These are phyloP conservation scores for Pistacia atlantica DNA, from an alignment of 345 rosid species.

Conservation along the genomic window DNA sequence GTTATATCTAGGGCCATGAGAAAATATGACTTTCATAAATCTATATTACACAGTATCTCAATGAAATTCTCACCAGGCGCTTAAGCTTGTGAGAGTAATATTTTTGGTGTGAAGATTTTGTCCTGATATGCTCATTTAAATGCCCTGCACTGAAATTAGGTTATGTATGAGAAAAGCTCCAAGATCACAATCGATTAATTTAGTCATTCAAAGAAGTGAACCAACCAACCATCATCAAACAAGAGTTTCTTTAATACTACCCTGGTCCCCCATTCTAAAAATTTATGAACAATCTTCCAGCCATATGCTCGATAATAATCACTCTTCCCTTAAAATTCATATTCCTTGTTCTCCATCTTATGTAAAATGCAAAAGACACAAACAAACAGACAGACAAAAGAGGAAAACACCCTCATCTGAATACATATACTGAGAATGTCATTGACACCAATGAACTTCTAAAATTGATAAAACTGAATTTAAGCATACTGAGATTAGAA, in stretches of 20 bases:
- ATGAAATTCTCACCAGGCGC: slow-evolving; percentile 49
- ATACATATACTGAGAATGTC: no score
- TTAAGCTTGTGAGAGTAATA: slow-evolving; percentile 76
- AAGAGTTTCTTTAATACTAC: no score
- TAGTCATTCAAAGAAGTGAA: not conserved
- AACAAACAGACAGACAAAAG: no score
- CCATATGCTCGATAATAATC: no score
- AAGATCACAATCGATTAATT: not conserved
- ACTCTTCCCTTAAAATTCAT: no score
- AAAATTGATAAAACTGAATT: not conserved
- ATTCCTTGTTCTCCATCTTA: no score
- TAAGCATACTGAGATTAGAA: not conserved
- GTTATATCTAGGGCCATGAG: not conserved
- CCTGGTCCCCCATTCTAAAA: no score
- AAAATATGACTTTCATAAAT: not conserved
- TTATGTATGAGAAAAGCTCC: slow-evolving; percentile 15
- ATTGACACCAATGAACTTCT: not conserved
- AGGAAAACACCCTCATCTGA: no score
- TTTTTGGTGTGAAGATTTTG: slow-evolving; percentile 45
- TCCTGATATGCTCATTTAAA: slow-evolving; percentile 60
- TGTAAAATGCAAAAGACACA: no score
- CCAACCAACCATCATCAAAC: no score
- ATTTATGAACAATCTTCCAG: no score
- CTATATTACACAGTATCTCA: not conserved
- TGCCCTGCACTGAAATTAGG: slow-evolving; percentile 64